Evolutionary conservation across 2,329 filamentous ascomycete species (phyloP), one percentile per base, ranked within the genome.

Genomic region (Grosmannia penicillata): DNA sequence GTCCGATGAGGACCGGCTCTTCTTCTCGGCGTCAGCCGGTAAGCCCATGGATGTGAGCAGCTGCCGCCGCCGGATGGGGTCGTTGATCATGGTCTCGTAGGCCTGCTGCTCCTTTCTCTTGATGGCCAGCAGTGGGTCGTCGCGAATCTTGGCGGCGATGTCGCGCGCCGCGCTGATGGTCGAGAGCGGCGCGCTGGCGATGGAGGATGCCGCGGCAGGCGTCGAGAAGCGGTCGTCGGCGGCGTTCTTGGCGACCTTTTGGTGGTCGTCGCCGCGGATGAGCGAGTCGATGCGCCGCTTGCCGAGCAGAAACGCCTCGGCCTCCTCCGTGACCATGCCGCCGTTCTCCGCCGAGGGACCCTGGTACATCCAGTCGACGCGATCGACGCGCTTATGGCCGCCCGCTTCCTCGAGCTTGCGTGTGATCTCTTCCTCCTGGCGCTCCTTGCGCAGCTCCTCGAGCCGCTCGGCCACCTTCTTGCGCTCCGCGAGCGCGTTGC

Each of bases 291-390:
- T 89, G 42, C 87, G 73, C 42, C 91, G 72, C 65, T 95, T 96
- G 37, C 91, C 91, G 13, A 98, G 67, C 1, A 98, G 61, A 55
- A 93, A 98, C 4, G 82, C 85, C 54, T 98, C 91, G 62, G 84
- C 86, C 60, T 96, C 91, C 56, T 95, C 89, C 5, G 72, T 74
- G 28, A 75, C 83, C 47, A 48, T 46, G 23, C 80, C 81, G n/a
- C 67, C 65, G 52, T 82, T 78, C 26, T 84, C 83, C 51, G 73
- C 68, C 36, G 79, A 81, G 8, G 91, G 86, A 1, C 89, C 89
- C 49, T 81, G 76, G 60, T 98, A 98, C 85, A 98, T 95, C 84
- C 91, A 98, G 52, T 96, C 91, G 21, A 98, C 89, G 26, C 86
- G 77, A 50, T 89, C 79, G 23, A 81, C 63, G 38, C 80, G 72